Evolutionary conservation across 2,329 filamentous ascomycete genomes (phyloP).

Genomic region (Neonectria hederae): DNA sequence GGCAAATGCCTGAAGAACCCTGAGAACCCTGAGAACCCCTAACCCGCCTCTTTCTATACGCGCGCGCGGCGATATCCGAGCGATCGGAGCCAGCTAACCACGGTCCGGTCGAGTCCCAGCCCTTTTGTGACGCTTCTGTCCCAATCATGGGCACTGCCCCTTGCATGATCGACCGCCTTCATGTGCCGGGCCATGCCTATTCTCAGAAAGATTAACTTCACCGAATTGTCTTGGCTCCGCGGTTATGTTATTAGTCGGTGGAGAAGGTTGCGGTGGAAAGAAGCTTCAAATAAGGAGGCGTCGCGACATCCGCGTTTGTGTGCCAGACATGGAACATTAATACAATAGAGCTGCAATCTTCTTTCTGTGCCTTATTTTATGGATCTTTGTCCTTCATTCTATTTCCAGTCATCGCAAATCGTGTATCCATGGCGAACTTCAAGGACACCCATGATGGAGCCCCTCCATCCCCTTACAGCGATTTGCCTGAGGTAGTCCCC

Average conservation of each 20-base stretch:
- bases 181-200: neutral
- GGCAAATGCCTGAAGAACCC: neutral
- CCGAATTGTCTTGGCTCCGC: neutral
- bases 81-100: neutral
- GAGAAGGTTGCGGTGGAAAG: neutral
- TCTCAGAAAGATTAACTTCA: neutral
- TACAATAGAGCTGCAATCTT: slow-evolving; percentile 1
- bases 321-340: neutral
- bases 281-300: slow-evolving; percentile 12
- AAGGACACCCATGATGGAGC: slow-evolving; percentile 2
- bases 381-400: neutral
- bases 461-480: slow-evolving; percentile 20
- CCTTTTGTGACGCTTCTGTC: neutral
- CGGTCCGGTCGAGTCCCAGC: neutral
- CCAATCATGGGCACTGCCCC: neutral
- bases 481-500: slow-evolving; percentile 22
- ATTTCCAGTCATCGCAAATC: neutral
- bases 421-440: slow-evolving; percentile 14
- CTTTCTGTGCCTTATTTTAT: neutral
- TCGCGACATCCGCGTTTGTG: neutral
- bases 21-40: neutral
- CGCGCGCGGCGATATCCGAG: neutral
- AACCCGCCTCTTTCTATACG: neutral
- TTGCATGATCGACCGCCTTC: neutral
- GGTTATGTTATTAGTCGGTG: neutral